Percentiles rank a stretch among this genome's conserved stretches.
phyloP scores from a whole-genome alignment of 192 early-diverging fungal species.

The Anaeromyces robustus region DNA sequence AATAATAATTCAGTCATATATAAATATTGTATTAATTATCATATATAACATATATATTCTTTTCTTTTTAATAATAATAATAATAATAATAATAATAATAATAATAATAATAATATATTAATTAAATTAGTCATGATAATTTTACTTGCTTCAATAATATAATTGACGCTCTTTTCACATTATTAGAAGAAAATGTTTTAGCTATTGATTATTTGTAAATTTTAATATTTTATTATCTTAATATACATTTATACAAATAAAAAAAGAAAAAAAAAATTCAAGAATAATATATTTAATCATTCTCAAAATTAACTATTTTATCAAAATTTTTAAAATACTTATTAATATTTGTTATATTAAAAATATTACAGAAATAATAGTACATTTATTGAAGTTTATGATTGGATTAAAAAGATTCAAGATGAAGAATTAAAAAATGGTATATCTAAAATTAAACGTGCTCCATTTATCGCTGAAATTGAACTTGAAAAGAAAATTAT shows the following conservation, averaged over 20 bases:
- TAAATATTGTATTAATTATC: no score
- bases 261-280: no score
- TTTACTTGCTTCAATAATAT: background rate
- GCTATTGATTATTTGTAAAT: background rate
- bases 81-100: no score
- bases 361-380: background rate
- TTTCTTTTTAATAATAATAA: no score
- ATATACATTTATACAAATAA: no score
- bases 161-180: background rate
- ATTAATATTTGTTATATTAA: background rate
- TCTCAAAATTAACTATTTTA: no score
- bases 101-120: no score
- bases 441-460: slow-evolving; percentile 28
- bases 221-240: no score
- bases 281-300: no score
- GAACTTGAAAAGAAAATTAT: slow-evolving; percentile 22
- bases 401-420: background rate
- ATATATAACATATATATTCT: no score
- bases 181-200: background rate
- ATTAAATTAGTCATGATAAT: background rate
- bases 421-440: background rate
- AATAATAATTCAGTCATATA: no score
- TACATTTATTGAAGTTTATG: background rate
- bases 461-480: slow-evolving; percentile 55
- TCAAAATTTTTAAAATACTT: no score